Conservation (phyloP, 805 yeast species). For the Hanseniaspora taiwanica region DNA sequence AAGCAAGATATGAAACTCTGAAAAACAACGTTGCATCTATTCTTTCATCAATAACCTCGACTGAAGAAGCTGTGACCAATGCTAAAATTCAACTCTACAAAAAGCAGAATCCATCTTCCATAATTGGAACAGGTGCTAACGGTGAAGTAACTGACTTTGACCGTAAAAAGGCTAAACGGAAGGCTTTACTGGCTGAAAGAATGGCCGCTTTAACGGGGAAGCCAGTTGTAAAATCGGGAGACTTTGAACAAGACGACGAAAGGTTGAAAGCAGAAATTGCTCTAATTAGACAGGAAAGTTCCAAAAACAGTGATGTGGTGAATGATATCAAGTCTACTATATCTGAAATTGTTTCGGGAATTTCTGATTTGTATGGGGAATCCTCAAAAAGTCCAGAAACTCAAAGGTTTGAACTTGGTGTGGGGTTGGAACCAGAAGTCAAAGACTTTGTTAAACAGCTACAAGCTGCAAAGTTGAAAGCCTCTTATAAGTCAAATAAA, state of each 20-base stretch:
- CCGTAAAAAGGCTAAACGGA: slow-evolving; percentile 63
- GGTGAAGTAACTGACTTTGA: slow-evolving; percentile 81
- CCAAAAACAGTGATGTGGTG: slow-evolving; percentile 45
- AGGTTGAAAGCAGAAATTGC: slow-evolving; percentile 37
- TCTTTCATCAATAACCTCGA: slow-evolving; percentile 44
- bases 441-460: slow-evolving; percentile 47
- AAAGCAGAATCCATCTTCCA: slow-evolving; percentile 52
- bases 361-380: slow-evolving; percentile 20
- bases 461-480: slow-evolving; percentile 18
- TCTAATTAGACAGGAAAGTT: slow-evolving; percentile 38
- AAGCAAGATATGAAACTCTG: slow-evolving; percentile 43
- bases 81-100: slow-evolving; percentile 56
- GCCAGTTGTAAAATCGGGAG: slow-evolving; percentile 30
- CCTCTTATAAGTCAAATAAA: background rate
- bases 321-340: slow-evolving; percentile 63
- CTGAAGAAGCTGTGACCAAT: slow-evolving; percentile 55
- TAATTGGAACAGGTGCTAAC: slow-evolving; percentile 75
- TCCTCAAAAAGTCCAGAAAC: slow-evolving; percentile 35
- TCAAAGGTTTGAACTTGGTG: slow-evolving; percentile 70
- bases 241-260: slow-evolving; percentile 24
- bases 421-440: slow-evolving; percentile 62
- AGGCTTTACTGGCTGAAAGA: slow-evolving; percentile 66
- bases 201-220: slow-evolving; percentile 92
- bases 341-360: slow-evolving; percentile 37
- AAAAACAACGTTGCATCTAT: slow-evolving; percentile 64